Base-by-base conservation (phyloP, 371 early-diverging fungal genomes). In the Chytridiales sp. region DNA sequence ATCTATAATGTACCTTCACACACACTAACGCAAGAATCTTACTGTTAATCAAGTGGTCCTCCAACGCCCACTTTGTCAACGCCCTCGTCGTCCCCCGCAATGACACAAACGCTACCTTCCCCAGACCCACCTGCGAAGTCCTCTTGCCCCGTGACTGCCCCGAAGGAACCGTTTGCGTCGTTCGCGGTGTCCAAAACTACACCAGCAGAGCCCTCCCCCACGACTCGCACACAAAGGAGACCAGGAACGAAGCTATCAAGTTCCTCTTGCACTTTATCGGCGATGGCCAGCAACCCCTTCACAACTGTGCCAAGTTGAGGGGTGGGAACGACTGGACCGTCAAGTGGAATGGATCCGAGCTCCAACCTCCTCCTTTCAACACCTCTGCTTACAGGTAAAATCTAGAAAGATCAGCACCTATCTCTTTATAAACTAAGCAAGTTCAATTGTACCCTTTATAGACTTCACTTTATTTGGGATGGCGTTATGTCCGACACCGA, bases 221-320 rank as follows among this genome's bases (percentile, higher is more conserved):
- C 32, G 32, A 31, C 29, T 29, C 29, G 47, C 49, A 35, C 49
- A 17, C 13, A 32, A 26, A 24, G 30, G 15, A 53, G 1, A 32
- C 30, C 29, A 38, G 46, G n/a, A 34, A 24, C 21, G 81, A 82
- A 11, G 77, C 78, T 21, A 53, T 81, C 36, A 70, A 59, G 62
- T 82, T 81, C 63, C 56, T 81, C 46, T 46, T 69, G 27, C 81
- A 82, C 64, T 83, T 76, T 48, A 32, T 81, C 42, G 83, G 83
- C 8, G 83, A 83, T 54, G 62, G 79, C 31, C 9, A n/a, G 41
- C 83, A 83, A 68, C 83, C 83, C 15, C 64, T 83, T 32, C 83
- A 83, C 54, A 66, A 62, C 47, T 78, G 74, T n/a, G 79, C 68
- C 27, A 61, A 60, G 57, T 42, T 57, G 17, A 21, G n/a, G 13